A percentile compares a stretch with the other conserved stretches of the same genome.
Evolutionary conservation across 2,329 filamentous ascomycete species (phyloP).

Genomic region (Ophiocordyceps unilateralis): DNA sequence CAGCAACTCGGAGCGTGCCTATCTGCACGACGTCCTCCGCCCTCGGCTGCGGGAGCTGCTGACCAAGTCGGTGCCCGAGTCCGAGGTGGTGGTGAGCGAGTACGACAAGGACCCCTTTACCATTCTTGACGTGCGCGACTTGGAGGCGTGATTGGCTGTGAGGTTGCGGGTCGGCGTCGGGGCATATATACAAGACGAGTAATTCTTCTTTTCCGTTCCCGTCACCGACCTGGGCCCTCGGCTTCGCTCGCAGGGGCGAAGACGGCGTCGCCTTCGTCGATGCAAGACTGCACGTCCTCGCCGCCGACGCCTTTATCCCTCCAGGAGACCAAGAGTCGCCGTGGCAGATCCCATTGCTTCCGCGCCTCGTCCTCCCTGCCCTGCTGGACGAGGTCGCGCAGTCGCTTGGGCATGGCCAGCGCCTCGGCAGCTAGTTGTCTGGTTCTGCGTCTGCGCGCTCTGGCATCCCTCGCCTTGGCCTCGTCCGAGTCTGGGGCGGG

Average conservation of each 20-base stretch:
- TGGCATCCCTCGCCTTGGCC: conserved; percentile 16
- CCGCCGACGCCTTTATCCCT: conserved; percentile 36
- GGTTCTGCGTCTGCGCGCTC: conserved; percentile 18
- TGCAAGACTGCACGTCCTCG: conserved; percentile 31
- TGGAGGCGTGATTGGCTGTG: conserved; percentile 9
- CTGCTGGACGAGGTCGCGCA: conserved; percentile 39
- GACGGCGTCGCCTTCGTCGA: conserved; percentile 37
- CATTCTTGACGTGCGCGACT: conserved; percentile 39
- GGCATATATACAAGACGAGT: background rate
- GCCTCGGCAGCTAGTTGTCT: conserved; percentile 45
- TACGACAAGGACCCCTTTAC: conserved; percentile 78
- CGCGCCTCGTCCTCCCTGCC: conserved; percentile 45
- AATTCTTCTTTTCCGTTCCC: background rate
- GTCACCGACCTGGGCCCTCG: conserved; percentile 4
- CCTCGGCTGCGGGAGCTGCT: conserved; percentile 45
- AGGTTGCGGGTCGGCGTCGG: no score
- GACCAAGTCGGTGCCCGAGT: conserved; percentile 26
- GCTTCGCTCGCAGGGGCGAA: conserved; percentile 13
- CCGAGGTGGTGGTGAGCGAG: conserved; percentile 58
- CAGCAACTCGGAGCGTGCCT: conserved; percentile 80
- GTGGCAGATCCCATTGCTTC: conserved; percentile 36
- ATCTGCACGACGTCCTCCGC: conserved; percentile 54
- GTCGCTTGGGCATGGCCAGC: conserved; percentile 39
- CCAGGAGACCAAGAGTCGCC: conserved; percentile 34
- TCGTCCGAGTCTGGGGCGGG: conserved; percentile 26